phyloP scores from a whole-genome alignment of 2,329 filamentous ascomycete species.

The Aspergillus tanneri region DNA sequence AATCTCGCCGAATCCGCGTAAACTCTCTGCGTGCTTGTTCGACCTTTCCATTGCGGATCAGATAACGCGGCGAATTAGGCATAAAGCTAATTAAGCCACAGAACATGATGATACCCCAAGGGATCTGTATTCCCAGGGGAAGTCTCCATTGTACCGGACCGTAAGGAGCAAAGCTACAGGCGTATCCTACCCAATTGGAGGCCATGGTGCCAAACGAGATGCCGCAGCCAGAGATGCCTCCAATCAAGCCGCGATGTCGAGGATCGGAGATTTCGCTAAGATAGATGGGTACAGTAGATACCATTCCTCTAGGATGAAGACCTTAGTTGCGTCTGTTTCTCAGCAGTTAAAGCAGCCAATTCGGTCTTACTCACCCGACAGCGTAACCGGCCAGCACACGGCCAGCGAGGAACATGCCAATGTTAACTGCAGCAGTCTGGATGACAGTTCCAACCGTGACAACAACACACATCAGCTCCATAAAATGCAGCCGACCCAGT shows the following conservation, averaged over 20 bases:
- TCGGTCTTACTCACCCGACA: slow-evolving; percentile 46
- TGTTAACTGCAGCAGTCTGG: slow-evolving; percentile 56
- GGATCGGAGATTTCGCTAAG: slow-evolving; percentile 56
- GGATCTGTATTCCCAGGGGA: slow-evolving; percentile 56
- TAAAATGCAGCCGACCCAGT: slow-evolving; percentile 55
- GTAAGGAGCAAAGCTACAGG: slow-evolving; percentile 55
- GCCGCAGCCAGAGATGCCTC: slow-evolving; percentile 54
- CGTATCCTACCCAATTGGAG: slow-evolving; percentile 59
- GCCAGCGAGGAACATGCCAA: slow-evolving; percentile 55
- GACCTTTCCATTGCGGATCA: slow-evolving; percentile 52
- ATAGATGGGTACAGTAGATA: slow-evolving; percentile 56
- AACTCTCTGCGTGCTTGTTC: slow-evolving; percentile 53
- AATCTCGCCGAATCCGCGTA: slow-evolving; percentile 48
- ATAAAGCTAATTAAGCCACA: slow-evolving; percentile 56
- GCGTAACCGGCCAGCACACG: slow-evolving; percentile 50
- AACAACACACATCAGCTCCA: slow-evolving; percentile 54
- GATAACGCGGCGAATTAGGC: slow-evolving; percentile 56
- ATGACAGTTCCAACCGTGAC: slow-evolving; percentile 56
- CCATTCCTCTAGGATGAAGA: slow-evolving; percentile 44
- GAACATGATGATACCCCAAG: slow-evolving; percentile 57
- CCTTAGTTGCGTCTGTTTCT: no score
- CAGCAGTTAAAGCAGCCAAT: no score
- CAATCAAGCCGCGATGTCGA: slow-evolving; percentile 52
- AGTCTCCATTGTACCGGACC: slow-evolving; percentile 56
- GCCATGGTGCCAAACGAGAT: slow-evolving; percentile 58